These are phyloP conservation scores for Arbutus unedo DNA, from an alignment of 148 eudicot species.

Conservation along the genomic window DNA sequence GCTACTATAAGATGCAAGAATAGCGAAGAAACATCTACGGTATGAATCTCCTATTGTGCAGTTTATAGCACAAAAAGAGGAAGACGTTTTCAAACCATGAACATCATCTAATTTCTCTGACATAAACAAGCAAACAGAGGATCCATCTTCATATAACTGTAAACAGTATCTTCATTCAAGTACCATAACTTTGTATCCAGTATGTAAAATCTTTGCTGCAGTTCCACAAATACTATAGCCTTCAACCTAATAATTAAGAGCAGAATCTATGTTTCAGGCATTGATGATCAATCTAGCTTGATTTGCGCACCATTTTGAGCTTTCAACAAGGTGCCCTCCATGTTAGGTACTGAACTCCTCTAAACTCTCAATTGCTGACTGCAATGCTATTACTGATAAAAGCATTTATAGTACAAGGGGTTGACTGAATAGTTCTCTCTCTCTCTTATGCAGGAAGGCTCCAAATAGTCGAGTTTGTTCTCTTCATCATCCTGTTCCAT, in stretches of 20 bases:
- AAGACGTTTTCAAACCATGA: neutral
- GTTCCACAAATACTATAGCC: neutral
- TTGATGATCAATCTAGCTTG: neutral
- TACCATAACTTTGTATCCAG: neutral
- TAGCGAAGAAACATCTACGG: neutral
- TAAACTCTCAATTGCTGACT: neutral
- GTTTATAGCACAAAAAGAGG: neutral
- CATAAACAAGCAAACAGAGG: neutral
- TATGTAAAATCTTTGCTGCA: neutral
- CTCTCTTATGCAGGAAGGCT: neutral
- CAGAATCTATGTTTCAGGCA: neutral
- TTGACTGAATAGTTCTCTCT: neutral
- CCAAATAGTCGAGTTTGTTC: neutral
- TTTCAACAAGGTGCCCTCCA: neutral
- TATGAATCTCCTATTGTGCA: constrained; percentile 4
- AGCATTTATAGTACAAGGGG: neutral
- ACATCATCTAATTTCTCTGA: neutral
- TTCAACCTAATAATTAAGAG: neutral
- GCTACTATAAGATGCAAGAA: constrained; percentile 12
- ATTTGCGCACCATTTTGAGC: neutral
- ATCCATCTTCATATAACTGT: neutral
- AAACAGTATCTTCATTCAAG: neutral
- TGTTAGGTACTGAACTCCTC: neutral
- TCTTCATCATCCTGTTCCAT: neutral
- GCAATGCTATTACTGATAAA: neutral